These are phyloP conservation scores for Suillus brevipes DNA, from an alignment of 768 basidiomycete genomes.

Conservation along the genomic window DNA sequence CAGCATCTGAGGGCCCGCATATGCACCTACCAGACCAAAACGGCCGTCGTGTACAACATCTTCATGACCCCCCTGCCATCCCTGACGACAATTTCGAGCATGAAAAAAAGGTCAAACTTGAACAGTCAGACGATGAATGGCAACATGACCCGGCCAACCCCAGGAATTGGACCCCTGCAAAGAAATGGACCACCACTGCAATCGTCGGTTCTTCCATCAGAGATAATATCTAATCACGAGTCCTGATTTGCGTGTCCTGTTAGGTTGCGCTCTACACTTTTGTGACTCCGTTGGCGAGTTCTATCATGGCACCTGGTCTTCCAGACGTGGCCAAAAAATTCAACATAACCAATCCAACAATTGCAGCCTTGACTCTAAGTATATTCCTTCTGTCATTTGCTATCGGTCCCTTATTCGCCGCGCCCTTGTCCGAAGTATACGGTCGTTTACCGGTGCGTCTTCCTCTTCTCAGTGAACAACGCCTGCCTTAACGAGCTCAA, in stretches of 20 bases:
- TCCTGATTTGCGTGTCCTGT: neutral
- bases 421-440: neutral
- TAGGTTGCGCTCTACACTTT: neutral
- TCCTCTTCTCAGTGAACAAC: neutral
- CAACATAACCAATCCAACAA: neutral
- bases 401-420: neutral
- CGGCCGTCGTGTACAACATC: neutral
- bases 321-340: neutral
- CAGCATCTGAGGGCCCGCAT: neutral
- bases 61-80: neutral
- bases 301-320: neutral
- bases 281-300: neutral
- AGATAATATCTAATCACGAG: neutral
- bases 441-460: constrained; percentile 26
- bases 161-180: neutral
- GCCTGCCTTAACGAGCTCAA: neutral
- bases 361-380: neutral
- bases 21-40: neutral
- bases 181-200: neutral
- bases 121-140: neutral
- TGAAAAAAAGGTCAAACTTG: too few relatives aligned
- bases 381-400: neutral
- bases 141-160: neutral
- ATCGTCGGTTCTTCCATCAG: neutral
- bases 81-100: neutral